Evolutionary conservation across 768 basidiomycete species (phyloP).

Genomic region (Boletus huronensis): DNA sequence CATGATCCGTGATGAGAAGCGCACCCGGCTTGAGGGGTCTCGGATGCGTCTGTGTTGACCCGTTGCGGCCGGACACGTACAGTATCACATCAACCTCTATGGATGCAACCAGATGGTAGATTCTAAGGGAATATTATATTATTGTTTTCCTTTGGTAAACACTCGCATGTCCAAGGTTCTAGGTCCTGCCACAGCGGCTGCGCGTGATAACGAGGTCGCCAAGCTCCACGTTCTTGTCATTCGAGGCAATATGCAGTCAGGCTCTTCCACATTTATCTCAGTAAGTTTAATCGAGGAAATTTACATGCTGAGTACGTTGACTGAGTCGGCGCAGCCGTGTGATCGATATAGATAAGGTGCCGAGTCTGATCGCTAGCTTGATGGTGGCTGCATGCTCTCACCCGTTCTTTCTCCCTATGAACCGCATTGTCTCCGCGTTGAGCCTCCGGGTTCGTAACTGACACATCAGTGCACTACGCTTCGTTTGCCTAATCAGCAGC

Average conservation of each 20-base stretch:
- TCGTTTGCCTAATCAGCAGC: neutral
- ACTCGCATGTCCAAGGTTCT: neutral
- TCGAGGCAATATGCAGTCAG: too few species aligned
- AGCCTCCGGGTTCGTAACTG: neutral
- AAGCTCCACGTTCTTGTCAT: too few species aligned
- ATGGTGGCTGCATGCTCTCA: neutral
- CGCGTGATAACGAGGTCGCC: neutral
- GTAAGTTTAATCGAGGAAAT: too few species aligned
- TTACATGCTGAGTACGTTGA: too few species aligned
- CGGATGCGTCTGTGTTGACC: slow-evolving; percentile 2
- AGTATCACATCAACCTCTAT: neutral
- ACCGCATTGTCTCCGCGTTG: slow-evolving; percentile 26
- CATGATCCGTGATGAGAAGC: slow-evolving; percentile 5
- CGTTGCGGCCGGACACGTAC: neutral
- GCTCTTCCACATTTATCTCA: too few species aligned
- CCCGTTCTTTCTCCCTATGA: slow-evolving; percentile 25
- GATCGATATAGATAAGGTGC: neutral
- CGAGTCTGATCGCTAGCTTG: neutral
- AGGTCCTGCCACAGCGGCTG: neutral
- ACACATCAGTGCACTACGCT: neutral
- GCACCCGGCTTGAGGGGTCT: neutral
- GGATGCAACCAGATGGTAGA: neutral
- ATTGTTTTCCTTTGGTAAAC: neutral
- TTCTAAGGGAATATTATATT: neutral
- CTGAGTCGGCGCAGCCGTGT: neutral